Conservation (phyloP, 495 filamentous ascomycete species). For the Talaromyces liani region DNA sequence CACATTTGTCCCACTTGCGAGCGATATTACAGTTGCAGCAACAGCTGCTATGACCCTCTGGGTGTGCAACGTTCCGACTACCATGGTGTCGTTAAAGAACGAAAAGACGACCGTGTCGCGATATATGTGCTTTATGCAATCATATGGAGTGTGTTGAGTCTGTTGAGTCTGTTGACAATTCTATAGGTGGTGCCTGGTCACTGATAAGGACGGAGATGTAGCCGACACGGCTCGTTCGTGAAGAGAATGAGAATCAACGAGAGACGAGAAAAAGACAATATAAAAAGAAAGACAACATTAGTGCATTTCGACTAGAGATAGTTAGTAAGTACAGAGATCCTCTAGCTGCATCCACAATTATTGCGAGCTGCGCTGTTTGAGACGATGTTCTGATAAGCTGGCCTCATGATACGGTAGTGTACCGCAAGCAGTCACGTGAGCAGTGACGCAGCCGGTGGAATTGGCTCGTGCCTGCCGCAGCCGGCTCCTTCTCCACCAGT, state of each 20-base stretch:
- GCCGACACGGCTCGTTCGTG: not conserved
- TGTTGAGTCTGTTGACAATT: not conserved
- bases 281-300: not conserved
- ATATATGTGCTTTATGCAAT: not conserved
- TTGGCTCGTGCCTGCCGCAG: not conserved
- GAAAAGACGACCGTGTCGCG: not conserved
- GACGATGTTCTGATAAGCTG: not conserved
- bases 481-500: not conserved
- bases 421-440: not conserved
- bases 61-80: conserved; percentile 20
- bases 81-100: conserved; percentile 17
- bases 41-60: conserved; percentile 65
- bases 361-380: not conserved
- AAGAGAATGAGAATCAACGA: not conserved
- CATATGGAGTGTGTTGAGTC: not conserved
- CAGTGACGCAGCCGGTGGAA: conserved; percentile 5
- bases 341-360: not conserved
- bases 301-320: not conserved
- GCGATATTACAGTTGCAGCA: conserved; percentile 76
- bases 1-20: conserved; percentile 93
- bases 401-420: not conserved
- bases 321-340: not conserved
- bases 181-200: not conserved
- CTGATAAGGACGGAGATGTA: conserved; percentile 1
- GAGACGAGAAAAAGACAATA: not conserved